Conservation (phyloP, 139 green algal genomes). For the Gonium pectorale region DNA sequence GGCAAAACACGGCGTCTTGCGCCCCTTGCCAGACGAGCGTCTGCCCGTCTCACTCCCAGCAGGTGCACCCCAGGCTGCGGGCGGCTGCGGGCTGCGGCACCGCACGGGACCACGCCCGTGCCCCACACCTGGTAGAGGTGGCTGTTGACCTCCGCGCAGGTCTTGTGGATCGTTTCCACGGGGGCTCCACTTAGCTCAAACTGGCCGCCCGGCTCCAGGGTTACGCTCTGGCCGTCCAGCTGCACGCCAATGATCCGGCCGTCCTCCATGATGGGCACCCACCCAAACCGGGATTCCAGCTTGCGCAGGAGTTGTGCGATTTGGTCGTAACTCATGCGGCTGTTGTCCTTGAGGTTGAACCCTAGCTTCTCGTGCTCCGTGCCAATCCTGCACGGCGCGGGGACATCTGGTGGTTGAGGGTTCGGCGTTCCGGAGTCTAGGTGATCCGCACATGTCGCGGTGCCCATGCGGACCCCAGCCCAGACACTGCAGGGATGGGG, state of each 20-base stretch:
- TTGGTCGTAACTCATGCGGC: slow-evolving; percentile 81
- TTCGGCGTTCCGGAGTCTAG: too few species aligned
- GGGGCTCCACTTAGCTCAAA: slow-evolving; percentile 97
- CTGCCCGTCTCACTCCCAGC: too few species aligned
- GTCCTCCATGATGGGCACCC: slow-evolving; percentile 93
- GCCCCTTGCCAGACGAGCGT: too few species aligned
- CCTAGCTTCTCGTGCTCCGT: slow-evolving; percentile 99
- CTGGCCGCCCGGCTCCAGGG: slow-evolving; percentile 97
- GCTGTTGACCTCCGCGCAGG: slow-evolving; percentile 94
- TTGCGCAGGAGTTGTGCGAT: slow-evolving; percentile 84
- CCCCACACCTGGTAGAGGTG: slow-evolving; percentile 91
- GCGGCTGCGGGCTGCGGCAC: too few species aligned
- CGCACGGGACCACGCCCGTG: too few species aligned
- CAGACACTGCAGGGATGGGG: too few species aligned
- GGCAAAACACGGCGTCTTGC: too few species aligned
- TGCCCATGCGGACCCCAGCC: too few species aligned
- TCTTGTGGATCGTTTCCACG: slow-evolving; percentile 92
- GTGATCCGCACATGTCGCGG: too few species aligned
- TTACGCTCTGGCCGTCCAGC: slow-evolving; percentile 91
- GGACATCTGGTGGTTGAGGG: too few species aligned
- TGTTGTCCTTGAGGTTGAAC: slow-evolving; percentile 78
- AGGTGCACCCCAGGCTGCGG: too few species aligned
- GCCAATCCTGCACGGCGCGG: slow-evolving; percentile 93
- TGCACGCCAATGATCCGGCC: slow-evolving; percentile 92
- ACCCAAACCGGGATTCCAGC: slow-evolving; percentile 86